These are phyloP conservation scores for Lipomyces sp. DNA, from an alignment of 805 yeast species.

Conservation along the genomic window DNA sequence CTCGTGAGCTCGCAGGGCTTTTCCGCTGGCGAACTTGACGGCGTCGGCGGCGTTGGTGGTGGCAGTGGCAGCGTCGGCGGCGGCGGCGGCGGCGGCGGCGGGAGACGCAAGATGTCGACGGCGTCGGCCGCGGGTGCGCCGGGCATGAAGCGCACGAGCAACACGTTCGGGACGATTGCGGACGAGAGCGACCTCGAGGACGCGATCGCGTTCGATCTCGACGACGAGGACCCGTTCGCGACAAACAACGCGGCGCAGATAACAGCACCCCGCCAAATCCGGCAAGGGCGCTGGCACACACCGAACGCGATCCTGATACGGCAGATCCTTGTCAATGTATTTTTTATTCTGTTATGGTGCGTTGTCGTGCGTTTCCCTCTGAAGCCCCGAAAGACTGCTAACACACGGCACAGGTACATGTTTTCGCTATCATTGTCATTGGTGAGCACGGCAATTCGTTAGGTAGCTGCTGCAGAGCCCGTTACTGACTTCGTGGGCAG, in stretches of 20 bases:
- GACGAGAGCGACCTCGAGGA: conserved; percentile 15
- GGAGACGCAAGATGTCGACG: conserved; percentile 5
- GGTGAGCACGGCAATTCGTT: conserved; percentile 3
- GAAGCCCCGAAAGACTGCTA: neutral
- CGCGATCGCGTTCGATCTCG: conserved; percentile 22
- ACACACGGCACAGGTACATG: no score
- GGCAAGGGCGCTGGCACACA: neutral
- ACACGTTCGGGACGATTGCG: conserved; percentile 5
- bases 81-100: conserved; percentile 17
- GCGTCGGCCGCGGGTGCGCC: conserved; percentile 1
- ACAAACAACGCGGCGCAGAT: no score
- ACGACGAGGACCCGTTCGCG: conserved; percentile 25
- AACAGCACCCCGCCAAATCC: conserved; percentile 2
- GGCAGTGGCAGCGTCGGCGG: neutral
- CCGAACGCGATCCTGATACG: conserved; percentile 15
- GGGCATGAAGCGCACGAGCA: neutral
- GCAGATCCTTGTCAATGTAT: conserved; percentile 15
- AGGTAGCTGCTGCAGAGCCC: neutral
- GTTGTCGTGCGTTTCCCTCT: neutral
- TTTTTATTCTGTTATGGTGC: conserved; percentile 27
- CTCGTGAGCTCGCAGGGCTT: neutral
- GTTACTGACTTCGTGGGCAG: conserved; percentile 47
- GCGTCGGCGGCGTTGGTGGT: neutral
- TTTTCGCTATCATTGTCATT: conserved; percentile 41
- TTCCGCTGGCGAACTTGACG: neutral